A percentile compares a stretch with the other conserved stretches of the same genome.
Conservation (phyloP, 305 asterid genomes). For the Solanum hybrid region DNA sequence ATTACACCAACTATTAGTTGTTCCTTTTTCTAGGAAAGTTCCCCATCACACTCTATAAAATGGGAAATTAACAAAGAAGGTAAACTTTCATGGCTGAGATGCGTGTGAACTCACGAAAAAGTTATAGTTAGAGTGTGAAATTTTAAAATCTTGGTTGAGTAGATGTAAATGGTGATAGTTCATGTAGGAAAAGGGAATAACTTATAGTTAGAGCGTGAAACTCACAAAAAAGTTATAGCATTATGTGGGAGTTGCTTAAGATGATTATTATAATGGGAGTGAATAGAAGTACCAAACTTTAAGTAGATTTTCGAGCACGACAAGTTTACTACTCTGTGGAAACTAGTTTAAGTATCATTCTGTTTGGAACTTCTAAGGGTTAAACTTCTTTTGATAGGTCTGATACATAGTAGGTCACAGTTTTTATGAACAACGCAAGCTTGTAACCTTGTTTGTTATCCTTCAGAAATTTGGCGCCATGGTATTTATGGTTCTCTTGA, state of each 20-base stretch:
- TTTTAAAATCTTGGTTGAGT: too few relatives aligned
- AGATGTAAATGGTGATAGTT: too few relatives aligned
- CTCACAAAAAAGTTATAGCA: too few relatives aligned
- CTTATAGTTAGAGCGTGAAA: too few relatives aligned
- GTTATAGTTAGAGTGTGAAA: too few relatives aligned
- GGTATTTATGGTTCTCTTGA: not conserved
- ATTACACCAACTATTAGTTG: not conserved
- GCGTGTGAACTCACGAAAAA: too few relatives aligned
- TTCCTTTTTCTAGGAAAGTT: not conserved
- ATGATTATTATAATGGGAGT: not conserved
- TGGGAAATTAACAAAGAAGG: not conserved
- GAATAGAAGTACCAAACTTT: not conserved
- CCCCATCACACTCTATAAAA: not conserved
- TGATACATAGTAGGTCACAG: not conserved
- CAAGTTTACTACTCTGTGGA: not conserved
- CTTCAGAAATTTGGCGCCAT: not conserved
- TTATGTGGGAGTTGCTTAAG: not conserved
- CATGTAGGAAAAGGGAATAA: too few relatives aligned
- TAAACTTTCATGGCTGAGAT: not conserved
- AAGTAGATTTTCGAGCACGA: not conserved
- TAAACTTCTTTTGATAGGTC: not conserved
- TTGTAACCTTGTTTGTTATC: not conserved
- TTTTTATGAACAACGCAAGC: not conserved
- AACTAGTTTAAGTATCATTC: not conserved
- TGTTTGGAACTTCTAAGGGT: not conserved